phyloP scores from a whole-genome alignment of 2,329 filamentous ascomycete genomes.

The Arthrinium phaeospermum region DNA sequence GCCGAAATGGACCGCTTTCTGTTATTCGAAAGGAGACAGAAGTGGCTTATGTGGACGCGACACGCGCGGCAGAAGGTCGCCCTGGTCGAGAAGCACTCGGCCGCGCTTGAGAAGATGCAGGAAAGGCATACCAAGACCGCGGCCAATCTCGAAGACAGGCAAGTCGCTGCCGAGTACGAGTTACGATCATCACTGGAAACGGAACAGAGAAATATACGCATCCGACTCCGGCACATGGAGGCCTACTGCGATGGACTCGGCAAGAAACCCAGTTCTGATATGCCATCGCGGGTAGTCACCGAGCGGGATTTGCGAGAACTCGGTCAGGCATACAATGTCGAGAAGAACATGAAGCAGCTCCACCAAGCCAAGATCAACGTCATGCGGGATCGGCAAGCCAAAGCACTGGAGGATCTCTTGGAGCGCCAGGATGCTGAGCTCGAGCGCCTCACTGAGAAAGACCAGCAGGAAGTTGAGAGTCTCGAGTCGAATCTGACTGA shows the following conservation, averaged over 20 bases:
- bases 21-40: constrained; percentile 54
- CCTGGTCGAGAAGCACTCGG: constrained; percentile 53
- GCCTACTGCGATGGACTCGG: constrained; percentile 65
- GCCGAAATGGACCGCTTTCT: constrained; percentile 60
- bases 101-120: constrained; percentile 57
- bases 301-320: constrained; percentile 64
- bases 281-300: constrained; percentile 61
- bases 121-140: constrained; percentile 60
- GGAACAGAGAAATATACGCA: constrained; percentile 60
- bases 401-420: constrained; percentile 64
- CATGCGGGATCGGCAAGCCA: constrained; percentile 67
- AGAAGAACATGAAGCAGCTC: constrained; percentile 63
- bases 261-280: constrained; percentile 42
- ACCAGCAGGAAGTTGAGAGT: constrained; percentile 53
- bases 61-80: constrained; percentile 55
- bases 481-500: constrained; percentile 52
- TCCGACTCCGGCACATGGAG: constrained; percentile 69
- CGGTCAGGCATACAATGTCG: constrained; percentile 64
- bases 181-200: constrained; percentile 59
- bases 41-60: constrained; percentile 55
- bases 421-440: constrained; percentile 60
- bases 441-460: constrained; percentile 50
- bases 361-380: constrained; percentile 69
- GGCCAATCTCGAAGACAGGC: constrained; percentile 63
- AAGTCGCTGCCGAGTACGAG: constrained; percentile 68